Evolutionary conservation across 495 filamentous ascomycete genomes (phyloP).

Genomic region (Amphirosellinia nigrospora): DNA sequence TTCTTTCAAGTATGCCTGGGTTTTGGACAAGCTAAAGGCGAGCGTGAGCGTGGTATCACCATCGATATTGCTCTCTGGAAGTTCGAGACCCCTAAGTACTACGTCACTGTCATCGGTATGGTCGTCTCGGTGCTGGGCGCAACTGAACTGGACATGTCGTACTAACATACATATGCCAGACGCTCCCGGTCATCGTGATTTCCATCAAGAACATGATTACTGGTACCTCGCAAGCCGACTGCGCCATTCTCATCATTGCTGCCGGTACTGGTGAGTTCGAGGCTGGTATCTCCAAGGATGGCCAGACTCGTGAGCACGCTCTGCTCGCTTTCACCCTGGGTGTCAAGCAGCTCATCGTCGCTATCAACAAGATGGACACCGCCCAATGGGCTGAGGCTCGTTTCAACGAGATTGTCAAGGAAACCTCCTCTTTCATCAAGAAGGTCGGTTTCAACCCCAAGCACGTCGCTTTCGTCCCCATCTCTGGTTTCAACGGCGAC

Average conservation of each 20-base stretch:
- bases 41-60: slow-evolving; percentile 99
- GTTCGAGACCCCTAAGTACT: slow-evolving; percentile 99
- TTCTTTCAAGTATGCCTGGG: slow-evolving; percentile 99
- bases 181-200: slow-evolving; percentile 99
- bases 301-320: slow-evolving; percentile 99
- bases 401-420: slow-evolving; percentile 99
- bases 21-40: slow-evolving; percentile 99
- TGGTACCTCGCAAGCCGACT: slow-evolving; percentile 99
- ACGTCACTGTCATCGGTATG: slow-evolving; percentile 98
- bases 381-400: slow-evolving; percentile 96
- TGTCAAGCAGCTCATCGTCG: slow-evolving; percentile 99
- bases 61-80: slow-evolving; percentile 99
- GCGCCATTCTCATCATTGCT: slow-evolving; percentile 99
- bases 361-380: slow-evolving; percentile 99
- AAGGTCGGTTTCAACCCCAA: slow-evolving; percentile 99
- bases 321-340: slow-evolving; percentile 99
- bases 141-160: slow-evolving; percentile 23
- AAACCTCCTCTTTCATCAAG: slow-evolving; percentile 99
- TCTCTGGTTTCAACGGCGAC: slow-evolving; percentile 99
- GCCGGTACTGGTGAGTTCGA: slow-evolving; percentile 99
- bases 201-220: slow-evolving; percentile 99
- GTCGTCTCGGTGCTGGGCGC: slow-evolving; percentile 16
- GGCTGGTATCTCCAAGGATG: slow-evolving; percentile 99
- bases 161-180: slow-evolving; percentile 58
- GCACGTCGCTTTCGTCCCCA: slow-evolving; percentile 95